phyloP scores from a whole-genome alignment of 768 basidiomycete genomes.

The Trametes cingulata region DNA sequence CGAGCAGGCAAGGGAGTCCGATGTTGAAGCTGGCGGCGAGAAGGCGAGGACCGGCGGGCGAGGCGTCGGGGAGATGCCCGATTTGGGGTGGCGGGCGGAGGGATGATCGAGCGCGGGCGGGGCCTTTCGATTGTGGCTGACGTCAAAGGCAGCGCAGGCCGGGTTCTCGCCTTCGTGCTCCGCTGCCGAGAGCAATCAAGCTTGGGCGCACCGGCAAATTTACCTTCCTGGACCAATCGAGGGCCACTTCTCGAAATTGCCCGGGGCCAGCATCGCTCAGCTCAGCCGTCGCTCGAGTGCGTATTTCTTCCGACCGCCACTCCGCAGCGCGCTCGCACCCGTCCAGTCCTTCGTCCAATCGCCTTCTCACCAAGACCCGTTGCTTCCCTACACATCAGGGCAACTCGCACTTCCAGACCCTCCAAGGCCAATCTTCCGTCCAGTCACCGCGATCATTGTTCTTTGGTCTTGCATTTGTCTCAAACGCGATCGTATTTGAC shows the following conservation, averaged over 20 bases:
- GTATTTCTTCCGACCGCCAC: constrained; percentile 8
- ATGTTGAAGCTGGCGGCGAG: neutral
- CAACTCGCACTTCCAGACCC: neutral
- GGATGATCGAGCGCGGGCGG: neutral
- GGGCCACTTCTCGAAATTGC: constrained; percentile 15
- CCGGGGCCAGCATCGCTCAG: neutral
- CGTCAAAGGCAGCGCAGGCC: constrained; percentile 4
- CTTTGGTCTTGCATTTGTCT: neutral
- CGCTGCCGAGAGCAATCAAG: constrained; percentile 8
- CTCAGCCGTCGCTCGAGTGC: neutral
- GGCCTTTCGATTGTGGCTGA: constrained; percentile 4
- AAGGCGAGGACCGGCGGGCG: neutral
- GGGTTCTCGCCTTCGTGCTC: constrained; percentile 8
- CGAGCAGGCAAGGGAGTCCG: neutral
- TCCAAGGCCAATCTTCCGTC: neutral
- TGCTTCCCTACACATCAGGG: constrained; percentile 10
- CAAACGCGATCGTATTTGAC: constrained; percentile 10
- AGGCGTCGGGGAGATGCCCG: neutral
- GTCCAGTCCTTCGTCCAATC: neutral
- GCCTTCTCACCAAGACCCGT: neutral
- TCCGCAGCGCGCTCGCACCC: constrained; percentile 8
- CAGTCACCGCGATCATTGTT: neutral
- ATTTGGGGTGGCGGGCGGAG: neutral
- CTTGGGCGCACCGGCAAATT: constrained; percentile 13
- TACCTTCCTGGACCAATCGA: constrained; percentile 12